Evolutionary conservation across 2,329 filamentous ascomycete genomes (phyloP), one percentile per base, ranked within the genome.

Genomic region (Cladophialophora yegresii): DNA sequence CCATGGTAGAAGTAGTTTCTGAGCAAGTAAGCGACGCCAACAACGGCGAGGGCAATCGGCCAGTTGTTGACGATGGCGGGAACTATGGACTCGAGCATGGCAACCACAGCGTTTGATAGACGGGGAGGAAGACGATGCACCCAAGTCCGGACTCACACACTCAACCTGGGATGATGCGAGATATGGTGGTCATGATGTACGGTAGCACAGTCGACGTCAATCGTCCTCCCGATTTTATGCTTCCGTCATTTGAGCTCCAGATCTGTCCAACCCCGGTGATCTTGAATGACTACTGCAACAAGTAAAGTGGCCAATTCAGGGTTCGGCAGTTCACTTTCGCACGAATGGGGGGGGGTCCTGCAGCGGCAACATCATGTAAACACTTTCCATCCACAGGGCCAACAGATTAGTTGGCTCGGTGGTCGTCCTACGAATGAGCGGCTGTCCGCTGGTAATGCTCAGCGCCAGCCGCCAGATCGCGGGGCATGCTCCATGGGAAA

Each of bases 1-100:
- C 71, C 71, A 58, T 71, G 63, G 16, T 72, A 63, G 64, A 70
- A 70, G 30, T 71, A 69, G 51, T 72, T 71, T 26, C 58, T 57
- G 10, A 66, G 54, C 13, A 71, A 54, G 50, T 67, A 68, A 22
- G 63, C 66, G 13, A 69, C 47, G 20, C 65, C 20, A 33, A 66
- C 22, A 26, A 69, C 56, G 45, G 54, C 55, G 26, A 70, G 7
- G 12, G 67, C 58, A 23, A 67, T 30, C 43, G 62, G 63, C 69
- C 69, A 71, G 57, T 71, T 61, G 20, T 59, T 59, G 55, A 43
- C 56, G 40, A 70, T 50, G 53, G 60, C 22, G 20, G 66, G 63
- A 8, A 71, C 3, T 7, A 71, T 64, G 26, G 62, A 64, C 51
- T 70, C 69, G 36, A 71, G 58, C 70, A 71, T 70, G 47, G 32